Evolutionary conservation across 169 alveolate genomes (phyloP).

Genomic region (Eimeria sp.): DNA sequence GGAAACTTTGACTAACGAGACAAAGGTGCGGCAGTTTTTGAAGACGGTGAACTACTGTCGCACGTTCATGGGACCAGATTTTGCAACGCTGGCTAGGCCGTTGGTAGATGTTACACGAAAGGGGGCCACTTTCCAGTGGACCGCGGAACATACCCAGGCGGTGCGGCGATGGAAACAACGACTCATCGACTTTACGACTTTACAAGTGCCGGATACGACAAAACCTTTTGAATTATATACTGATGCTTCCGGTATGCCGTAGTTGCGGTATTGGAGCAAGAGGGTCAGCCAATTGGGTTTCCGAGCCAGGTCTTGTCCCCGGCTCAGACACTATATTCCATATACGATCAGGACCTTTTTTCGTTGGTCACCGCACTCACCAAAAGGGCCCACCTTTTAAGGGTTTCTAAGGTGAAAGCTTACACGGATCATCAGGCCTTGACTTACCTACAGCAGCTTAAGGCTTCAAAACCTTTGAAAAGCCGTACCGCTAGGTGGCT

Average conservation of each 20-base stretch:
- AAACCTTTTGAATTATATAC: conserved; percentile 1
- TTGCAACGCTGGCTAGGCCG: neutral
- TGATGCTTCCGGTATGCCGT: neutral
- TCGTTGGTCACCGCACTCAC: neutral
- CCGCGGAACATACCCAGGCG: neutral
- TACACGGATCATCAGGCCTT: neutral
- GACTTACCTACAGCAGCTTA: neutral
- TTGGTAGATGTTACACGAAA: neutral
- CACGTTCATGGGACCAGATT: neutral
- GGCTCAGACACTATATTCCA: neutral
- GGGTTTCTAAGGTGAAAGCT: neutral
- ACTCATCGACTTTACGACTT: neutral
- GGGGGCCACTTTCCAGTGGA: neutral
- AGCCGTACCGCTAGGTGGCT: neutral
- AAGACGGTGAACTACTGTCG: neutral
- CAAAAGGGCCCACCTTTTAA: neutral
- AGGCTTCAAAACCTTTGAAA: neutral
- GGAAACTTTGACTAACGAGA: neutral
- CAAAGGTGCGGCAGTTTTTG: neutral
- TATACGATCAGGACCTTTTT: neutral
- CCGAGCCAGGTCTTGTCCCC: neutral
- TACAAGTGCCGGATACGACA: neutral
- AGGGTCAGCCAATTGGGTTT: neutral
- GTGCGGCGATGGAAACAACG: neutral
- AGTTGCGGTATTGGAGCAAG: neutral